A percentile compares a stretch with the other conserved stretches of the same genome.
Conservation (phyloP, 2,329 filamentous ascomycete species). For the Davidsoniella virescens region DNA sequence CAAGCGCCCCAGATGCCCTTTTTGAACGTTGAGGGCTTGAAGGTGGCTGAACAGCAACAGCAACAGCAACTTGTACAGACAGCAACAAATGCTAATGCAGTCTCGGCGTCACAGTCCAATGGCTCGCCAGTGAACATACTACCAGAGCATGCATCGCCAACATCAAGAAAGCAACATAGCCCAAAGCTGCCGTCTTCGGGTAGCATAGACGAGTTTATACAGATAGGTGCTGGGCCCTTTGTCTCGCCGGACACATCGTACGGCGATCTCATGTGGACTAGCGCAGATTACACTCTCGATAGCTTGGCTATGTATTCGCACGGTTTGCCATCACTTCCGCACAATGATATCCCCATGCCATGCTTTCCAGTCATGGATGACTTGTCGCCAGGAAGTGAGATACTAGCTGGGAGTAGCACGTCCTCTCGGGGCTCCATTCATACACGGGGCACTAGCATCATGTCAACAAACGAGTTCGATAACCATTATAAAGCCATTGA, state of each 20-base stretch:
- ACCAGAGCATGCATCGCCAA: constrained; percentile 21
- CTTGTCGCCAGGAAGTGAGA: constrained; percentile 27
- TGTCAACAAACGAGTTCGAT: constrained; percentile 27
- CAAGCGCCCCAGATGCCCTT: constrained; percentile 20
- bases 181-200: constrained; percentile 7
- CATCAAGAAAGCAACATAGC: constrained; percentile 19
- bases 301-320: constrained; percentile 25
- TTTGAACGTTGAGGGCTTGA: constrained; percentile 22
- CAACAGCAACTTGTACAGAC: not conserved
- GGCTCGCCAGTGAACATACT: not conserved
- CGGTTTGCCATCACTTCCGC: constrained; percentile 18
- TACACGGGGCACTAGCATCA: constrained; percentile 29
- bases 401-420: constrained; percentile 17
- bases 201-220: constrained; percentile 27
- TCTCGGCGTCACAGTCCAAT: not conserved
- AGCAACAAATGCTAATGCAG: not conserved
- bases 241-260: constrained; percentile 23
- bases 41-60: constrained; percentile 4
- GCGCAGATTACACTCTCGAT: constrained; percentile 26
- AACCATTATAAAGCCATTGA: constrained; percentile 19
- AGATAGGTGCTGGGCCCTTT: constrained; percentile 22
- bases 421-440: constrained; percentile 29
- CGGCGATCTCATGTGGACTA: constrained; percentile 29
- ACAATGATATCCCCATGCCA: constrained; percentile 22
- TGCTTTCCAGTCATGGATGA: constrained; percentile 26